A percentile compares a stretch with the other conserved stretches of the same genome.
phyloP scores from a whole-genome alignment of 108 stramenopile genomes.

The Bacterosira constricta region DNA sequence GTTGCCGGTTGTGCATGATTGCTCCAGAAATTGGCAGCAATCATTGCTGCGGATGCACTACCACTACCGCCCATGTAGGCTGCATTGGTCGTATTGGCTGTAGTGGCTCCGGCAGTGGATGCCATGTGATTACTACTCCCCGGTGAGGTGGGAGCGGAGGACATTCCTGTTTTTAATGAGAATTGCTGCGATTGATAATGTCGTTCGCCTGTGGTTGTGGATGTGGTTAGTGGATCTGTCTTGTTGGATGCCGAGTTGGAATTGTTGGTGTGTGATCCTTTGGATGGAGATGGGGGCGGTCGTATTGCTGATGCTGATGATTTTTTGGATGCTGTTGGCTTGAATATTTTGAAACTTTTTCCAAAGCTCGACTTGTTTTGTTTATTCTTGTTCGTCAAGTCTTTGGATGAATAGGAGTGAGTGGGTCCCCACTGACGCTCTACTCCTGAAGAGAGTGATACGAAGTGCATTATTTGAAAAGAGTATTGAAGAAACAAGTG shows the following conservation, averaged over 20 bases:
- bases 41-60: background rate
- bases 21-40: background rate
- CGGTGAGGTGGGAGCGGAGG: background rate
- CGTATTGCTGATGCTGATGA: too few relatives aligned
- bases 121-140: background rate
- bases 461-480: too few relatives aligned
- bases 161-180: background rate
- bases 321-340: background rate
- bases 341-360: background rate
- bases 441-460: background rate
- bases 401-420: conserved; percentile 2
- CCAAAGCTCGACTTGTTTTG: background rate
- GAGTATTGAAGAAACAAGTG: background rate
- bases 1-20: background rate
- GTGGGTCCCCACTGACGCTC: background rate
- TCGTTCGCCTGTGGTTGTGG: background rate
- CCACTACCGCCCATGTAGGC: background rate
- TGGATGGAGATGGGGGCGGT: background rate
- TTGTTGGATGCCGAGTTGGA: conserved; percentile 5
- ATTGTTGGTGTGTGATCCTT: background rate
- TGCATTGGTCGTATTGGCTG: background rate
- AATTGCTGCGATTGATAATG: background rate
- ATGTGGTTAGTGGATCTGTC: background rate
- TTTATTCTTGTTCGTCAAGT: background rate
- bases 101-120: background rate